Evolutionary conservation across 2,329 filamentous ascomycete genomes (phyloP).

Genomic region (Thermothelomyces thermophilus): DNA sequence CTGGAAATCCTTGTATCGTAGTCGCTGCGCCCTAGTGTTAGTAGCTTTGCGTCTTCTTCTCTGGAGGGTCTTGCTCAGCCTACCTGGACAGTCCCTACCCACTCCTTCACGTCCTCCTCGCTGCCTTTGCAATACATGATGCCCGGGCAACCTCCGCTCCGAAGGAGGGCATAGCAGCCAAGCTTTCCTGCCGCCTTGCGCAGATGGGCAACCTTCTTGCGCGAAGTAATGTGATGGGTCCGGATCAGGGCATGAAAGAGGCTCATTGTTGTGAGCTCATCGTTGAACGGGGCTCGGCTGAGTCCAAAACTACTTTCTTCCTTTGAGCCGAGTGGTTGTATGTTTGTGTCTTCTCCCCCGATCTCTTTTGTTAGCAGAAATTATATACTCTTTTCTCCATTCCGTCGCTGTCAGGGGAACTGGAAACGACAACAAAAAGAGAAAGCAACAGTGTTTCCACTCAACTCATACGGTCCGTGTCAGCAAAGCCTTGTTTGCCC

Average conservation of each 20-base stretch:
- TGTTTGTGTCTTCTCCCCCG: neutral
- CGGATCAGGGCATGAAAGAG: conserved; percentile 55
- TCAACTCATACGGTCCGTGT: neutral
- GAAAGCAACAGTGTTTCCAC: neutral
- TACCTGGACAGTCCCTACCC: conserved; percentile 53
- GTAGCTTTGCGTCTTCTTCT: neutral
- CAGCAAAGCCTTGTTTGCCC: too few species aligned
- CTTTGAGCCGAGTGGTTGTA: too few species aligned
- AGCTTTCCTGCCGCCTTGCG: conserved; percentile 56
- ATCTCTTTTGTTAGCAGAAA: neutral
- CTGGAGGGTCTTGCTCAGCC: neutral
- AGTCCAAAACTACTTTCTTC: neutral
- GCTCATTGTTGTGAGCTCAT: conserved; percentile 8
- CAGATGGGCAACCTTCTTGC: conserved; percentile 60
- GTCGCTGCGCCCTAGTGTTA: conserved; percentile 35
- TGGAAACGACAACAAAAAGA: too few species aligned
- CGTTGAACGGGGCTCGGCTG: neutral
- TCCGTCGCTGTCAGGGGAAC: too few species aligned
- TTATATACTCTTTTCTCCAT: too few species aligned
- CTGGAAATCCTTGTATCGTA: conserved; percentile 69
- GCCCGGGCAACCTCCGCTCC: conserved; percentile 62
- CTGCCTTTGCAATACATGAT: conserved; percentile 70
- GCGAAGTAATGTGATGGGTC: conserved; percentile 75
- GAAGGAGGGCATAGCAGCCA: conserved; percentile 57
- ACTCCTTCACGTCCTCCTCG: conserved; percentile 51